Evolutionary conservation across 345 rosid species (phyloP).

Genomic region (Aethionema arabicum): DNA sequence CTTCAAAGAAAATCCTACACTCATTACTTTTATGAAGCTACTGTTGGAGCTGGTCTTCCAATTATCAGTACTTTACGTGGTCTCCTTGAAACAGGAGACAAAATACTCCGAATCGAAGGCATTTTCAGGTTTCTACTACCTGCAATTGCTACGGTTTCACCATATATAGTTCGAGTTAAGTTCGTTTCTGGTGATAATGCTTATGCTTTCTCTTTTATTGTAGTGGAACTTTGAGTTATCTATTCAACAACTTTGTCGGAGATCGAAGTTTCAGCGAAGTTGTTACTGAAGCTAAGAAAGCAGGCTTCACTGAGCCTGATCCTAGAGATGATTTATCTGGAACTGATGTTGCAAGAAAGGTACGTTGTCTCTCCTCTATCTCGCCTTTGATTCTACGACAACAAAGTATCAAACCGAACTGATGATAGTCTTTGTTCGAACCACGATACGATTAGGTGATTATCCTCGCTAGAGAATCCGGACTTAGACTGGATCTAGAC

Average conservation of each 20-base stretch:
- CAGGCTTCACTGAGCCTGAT: conserved; percentile 98
- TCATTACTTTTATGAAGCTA: conserved; percentile 98
- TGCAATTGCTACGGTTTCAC: not conserved
- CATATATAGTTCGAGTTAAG: not conserved
- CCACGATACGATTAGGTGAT: conserved; percentile 53
- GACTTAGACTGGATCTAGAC: conserved; percentile 82
- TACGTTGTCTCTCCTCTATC: conserved; percentile 20
- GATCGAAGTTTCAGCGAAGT: conserved; percentile 68
- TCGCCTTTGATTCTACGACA: not conserved
- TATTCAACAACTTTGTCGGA: conserved; percentile 81
- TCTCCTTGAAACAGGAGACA: conserved; percentile 96
- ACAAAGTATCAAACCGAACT: conserved; percentile 27
- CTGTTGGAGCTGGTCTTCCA: conserved; percentile 99
- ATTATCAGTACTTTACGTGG: conserved; percentile 95
- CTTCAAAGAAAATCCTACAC: conserved; percentile 96
- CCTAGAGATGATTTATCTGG: conserved; percentile 99
- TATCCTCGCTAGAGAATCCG: conserved; percentile 95
- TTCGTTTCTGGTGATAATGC: conserved; percentile 6
- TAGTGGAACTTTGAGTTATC: conserved; percentile 96
- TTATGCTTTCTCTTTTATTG: conserved; percentile 20
- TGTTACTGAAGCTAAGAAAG: conserved; percentile 79
- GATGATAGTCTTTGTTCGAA: conserved; percentile 48
- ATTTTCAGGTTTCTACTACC: conserved; percentile 71
- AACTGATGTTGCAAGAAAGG: conserved; percentile 98
- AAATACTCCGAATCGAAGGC: conserved; percentile 84